These are phyloP conservation scores for Cytospora paraplurivora DNA, from an alignment of 2,329 filamentous ascomycete genomes.

Conservation along the genomic window DNA sequence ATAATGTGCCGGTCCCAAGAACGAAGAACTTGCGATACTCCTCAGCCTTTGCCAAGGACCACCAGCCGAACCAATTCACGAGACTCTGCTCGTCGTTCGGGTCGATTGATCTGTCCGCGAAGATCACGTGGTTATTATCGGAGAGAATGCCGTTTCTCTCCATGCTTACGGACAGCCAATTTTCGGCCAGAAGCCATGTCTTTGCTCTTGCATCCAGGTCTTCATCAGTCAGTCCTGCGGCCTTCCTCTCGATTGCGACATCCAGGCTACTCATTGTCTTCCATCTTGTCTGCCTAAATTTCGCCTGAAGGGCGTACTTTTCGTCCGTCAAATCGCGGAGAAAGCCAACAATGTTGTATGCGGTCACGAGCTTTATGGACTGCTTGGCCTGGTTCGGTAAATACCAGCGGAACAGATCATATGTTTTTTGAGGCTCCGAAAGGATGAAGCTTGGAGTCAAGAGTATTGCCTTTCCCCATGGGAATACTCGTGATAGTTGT, in stretches of 20 bases:
- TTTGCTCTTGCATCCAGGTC: conserved; percentile 23
- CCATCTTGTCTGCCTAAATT: conserved; percentile 26
- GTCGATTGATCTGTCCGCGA: conserved; percentile 52
- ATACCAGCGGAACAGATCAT: conserved; percentile 47
- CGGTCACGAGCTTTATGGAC: conserved; percentile 40
- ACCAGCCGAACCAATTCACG: conserved; percentile 65
- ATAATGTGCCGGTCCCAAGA: conserved; percentile 48
- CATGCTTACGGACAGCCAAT: conserved; percentile 12
- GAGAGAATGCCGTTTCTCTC: conserved; percentile 35
- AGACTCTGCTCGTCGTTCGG: conserved; percentile 63
- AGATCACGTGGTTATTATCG: conserved; percentile 45
- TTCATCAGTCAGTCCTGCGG: conserved; percentile 20
- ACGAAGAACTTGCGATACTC: conserved; percentile 57
- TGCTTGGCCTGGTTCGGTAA: conserved; percentile 31
- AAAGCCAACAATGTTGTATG: conserved; percentile 41
- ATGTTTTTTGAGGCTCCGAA: conserved; percentile 45
- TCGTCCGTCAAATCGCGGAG: conserved; percentile 41
- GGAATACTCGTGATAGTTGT: conserved; percentile 43
- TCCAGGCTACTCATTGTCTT: conserved; percentile 14
- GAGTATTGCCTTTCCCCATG: conserved; percentile 47
- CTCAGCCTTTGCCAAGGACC: conserved; percentile 54
- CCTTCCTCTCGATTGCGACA: conserved; percentile 14
- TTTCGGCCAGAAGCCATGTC: conserved; percentile 8
- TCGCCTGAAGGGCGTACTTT: conserved; percentile 34
- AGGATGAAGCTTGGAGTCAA: conserved; percentile 54